Percentiles rank a stretch among this genome's conserved stretches.
Conservation (phyloP, 2,329 filamentous ascomycete species). For the Dendryphion nanum region DNA sequence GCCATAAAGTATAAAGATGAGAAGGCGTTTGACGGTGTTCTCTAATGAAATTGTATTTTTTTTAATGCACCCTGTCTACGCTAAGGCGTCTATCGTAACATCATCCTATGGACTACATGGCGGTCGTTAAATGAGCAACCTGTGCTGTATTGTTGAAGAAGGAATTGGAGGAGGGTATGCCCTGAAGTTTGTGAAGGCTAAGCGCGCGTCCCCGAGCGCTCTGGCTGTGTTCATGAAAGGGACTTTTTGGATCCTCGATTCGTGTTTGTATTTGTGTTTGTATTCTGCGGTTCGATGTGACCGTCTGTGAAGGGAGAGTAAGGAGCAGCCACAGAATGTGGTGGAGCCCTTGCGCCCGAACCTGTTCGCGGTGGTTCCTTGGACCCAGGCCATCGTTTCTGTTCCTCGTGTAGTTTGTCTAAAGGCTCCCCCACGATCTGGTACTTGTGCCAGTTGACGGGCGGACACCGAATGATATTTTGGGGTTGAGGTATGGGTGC, state of each 20-base stretch:
- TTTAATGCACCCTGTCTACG: too few species aligned
- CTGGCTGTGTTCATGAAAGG: conserved; percentile 16
- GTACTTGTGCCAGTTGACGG: conserved; percentile 94
- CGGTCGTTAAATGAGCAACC: background rate
- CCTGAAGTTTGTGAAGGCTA: too few species aligned
- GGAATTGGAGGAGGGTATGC: too few species aligned
- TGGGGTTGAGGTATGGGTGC: conserved; percentile 72
- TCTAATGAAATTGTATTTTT: too few species aligned
- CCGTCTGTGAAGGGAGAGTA: conserved; percentile 60
- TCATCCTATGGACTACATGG: too few species aligned
- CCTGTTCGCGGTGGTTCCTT: conserved; percentile 39
- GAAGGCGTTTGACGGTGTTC: too few species aligned
- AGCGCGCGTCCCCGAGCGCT: too few species aligned
- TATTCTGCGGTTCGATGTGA: conserved; percentile 17
- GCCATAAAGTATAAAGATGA: too few species aligned
- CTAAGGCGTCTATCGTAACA: too few species aligned
- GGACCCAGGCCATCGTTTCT: conserved; percentile 51
- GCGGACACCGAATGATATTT: conserved; percentile 79
- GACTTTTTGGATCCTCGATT: conserved; percentile 34
- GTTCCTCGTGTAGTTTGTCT: conserved; percentile 81
- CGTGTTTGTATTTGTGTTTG: conserved; percentile 22
- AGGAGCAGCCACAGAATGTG: conserved; percentile 56
- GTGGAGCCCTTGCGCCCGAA: conserved; percentile 42
- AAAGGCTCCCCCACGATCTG: conserved; percentile 82
- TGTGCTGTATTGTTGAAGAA: conserved; percentile 1